Evolutionary conservation across 2,329 filamentous ascomycete genomes (phyloP).

Genomic region (Phyllosticta citribraziliensis): DNA sequence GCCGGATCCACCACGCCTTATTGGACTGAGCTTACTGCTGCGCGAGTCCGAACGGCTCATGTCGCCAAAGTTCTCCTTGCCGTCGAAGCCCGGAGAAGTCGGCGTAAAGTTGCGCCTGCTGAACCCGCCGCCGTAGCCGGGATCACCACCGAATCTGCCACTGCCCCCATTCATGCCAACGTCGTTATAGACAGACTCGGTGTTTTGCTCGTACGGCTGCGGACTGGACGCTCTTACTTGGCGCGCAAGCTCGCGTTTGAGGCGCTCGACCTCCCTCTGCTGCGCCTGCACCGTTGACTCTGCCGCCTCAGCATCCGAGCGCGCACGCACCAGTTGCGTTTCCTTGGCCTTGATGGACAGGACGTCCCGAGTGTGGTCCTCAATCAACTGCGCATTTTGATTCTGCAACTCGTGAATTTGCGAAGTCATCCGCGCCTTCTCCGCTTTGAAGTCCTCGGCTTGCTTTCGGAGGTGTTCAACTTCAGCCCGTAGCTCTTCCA

Average conservation of each 20-base stretch:
- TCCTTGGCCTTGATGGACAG: constrained; percentile 97
- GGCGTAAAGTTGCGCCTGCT: constrained; percentile 19
- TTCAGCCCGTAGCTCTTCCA: constrained; percentile 77
- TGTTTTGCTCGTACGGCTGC: constrained; percentile 38
- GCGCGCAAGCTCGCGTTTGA: constrained; percentile 72
- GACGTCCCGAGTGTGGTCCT: constrained; percentile 92
- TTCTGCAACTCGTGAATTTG: constrained; percentile 93
- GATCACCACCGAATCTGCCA: constrained; percentile 43
- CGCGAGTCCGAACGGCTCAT: constrained; percentile 18
- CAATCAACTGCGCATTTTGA: constrained; percentile 91
- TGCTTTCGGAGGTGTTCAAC: constrained; percentile 69
- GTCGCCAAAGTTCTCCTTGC: constrained; percentile 39
- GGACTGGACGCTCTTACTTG: constrained; percentile 45
- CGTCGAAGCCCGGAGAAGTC: constrained; percentile 29
- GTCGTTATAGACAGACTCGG: constrained; percentile 35
- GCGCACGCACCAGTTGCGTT: constrained; percentile 85
- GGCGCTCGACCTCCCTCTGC: constrained; percentile 76
- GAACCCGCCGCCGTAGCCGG: constrained; percentile 20
- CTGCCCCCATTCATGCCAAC: constrained; percentile 50
- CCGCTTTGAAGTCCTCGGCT: constrained; percentile 70
- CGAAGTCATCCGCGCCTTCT: constrained; percentile 70
- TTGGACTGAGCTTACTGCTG: constrained; percentile 29
- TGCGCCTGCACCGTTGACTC: constrained; percentile 79
- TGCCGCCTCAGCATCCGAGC: constrained; percentile 80
- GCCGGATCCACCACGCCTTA: constrained; percentile 22